These are phyloP conservation scores for Blastocystis hominis DNA, from an alignment of 352 stramenopile genomes.

Conservation along the genomic window DNA sequence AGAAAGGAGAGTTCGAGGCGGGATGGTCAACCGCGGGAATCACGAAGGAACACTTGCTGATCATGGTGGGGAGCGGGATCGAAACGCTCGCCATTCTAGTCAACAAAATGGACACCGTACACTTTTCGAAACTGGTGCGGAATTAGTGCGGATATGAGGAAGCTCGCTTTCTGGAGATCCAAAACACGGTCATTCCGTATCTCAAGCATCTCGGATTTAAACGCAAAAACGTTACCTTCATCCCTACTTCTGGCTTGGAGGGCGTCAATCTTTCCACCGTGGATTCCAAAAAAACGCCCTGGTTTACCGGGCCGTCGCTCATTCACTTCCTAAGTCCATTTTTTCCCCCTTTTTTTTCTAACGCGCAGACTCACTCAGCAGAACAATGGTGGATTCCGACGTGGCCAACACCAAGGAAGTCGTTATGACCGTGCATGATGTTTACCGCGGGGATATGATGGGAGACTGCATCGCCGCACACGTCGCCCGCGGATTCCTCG, in stretches of 20 bases:
- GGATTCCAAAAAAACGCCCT: slow-evolving; percentile 64
- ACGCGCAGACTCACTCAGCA: slow-evolving; percentile 7
- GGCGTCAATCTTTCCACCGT: slow-evolving; percentile 73
- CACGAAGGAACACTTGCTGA: slow-evolving; percentile 90
- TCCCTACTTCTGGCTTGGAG: slow-evolving; percentile 75
- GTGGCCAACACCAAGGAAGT: slow-evolving; percentile 41
- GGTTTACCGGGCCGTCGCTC: slow-evolving; percentile 72
- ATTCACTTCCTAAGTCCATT: slow-evolving; percentile 68
- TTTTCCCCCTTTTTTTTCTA: not conserved
- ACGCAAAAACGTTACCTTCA: slow-evolving; percentile 65
- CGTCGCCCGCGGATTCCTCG: not conserved
- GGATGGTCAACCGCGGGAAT: slow-evolving; percentile 84
- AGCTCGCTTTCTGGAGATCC: slow-evolving; percentile 71
- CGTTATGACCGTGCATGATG: slow-evolving; percentile 42
- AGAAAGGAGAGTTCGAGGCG: slow-evolving; percentile 84
- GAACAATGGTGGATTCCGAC: not conserved
- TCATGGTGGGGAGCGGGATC: slow-evolving; percentile 82
- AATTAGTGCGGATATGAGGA: slow-evolving; percentile 68
- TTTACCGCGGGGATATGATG: not conserved
- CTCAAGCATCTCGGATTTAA: slow-evolving; percentile 70
- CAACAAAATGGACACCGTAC: slow-evolving; percentile 92
- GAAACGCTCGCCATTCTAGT: slow-evolving; percentile 85
- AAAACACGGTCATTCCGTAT: slow-evolving; percentile 70
- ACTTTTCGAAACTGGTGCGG: slow-evolving; percentile 11
- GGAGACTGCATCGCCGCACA: not conserved